Base-by-base conservation (phyloP, 2,329 filamentous ascomycete species). In the Pseudogymnoascus sp. region DNA sequence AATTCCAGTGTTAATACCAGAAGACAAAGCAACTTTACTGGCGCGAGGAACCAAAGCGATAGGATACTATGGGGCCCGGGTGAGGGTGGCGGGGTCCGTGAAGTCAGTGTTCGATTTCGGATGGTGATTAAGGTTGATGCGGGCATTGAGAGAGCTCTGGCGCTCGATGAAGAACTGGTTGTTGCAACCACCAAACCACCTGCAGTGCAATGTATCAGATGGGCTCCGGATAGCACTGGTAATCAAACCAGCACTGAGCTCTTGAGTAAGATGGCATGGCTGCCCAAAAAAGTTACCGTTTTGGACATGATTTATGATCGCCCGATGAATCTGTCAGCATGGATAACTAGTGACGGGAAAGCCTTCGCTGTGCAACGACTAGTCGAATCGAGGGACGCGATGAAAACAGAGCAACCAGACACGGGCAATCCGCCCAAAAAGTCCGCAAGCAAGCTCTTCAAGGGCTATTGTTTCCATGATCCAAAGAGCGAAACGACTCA, bases 111-210 rank as follows among this genome's bases (percentile, higher is more conserved):
- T 58, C 88, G 91, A 9, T 99, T 99, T 75, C 85, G 93, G 62
- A 96, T 97, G 89, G 93, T 96, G 12, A 97, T 99, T 71, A 95
- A 96, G 72, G 91, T 99, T 15, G 94, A 99, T 74, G 94, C 94
- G 2, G 94, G 94, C 2, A 97, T 99, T 68, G 87, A 87, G 67
- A 90, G 87, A 69, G 91, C 90, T 9, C 77, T 97, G 61, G 93
- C 94, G 2, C 81, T 97, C 21, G 94, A 97, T 67, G 90, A 96
- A 62, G 94, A 97, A 74, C 79, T 99, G 40, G 81, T 97, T 21
- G 92, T 99, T 60, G 90, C 94, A 4, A 99, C 94, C 0, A 81
- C 85, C 62, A 96, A 94, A 71, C 94, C 94, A 3, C 87, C 92
- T 0, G 93, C 94, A n/a, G 86, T 97, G 13, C 94, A 99, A 74